Percentiles rank a stretch among this genome's conserved stretches.
Evolutionary conservation across 75 land plant genomes (phyloP).

Genomic region (Selaginella tamariscina): DNA sequence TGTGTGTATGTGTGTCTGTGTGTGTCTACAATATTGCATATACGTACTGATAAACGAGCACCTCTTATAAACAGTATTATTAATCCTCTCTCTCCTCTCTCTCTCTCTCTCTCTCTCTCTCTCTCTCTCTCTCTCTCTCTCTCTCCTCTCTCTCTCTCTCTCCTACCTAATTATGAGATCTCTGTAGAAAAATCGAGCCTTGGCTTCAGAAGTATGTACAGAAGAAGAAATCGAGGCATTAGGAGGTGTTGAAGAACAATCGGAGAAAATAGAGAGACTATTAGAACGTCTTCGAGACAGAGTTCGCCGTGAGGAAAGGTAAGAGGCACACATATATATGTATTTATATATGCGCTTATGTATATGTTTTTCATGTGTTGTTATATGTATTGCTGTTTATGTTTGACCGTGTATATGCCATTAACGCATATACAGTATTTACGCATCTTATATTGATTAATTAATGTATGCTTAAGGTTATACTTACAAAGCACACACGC

Average conservation of each 20-base stretch:
- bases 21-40: background rate
- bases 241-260: constrained; percentile 33
- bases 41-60: too few species aligned
- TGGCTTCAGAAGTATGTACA: constrained; percentile 70
- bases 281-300: constrained; percentile 37
- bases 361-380: background rate
- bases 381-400: background rate
- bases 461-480: too few species aligned
- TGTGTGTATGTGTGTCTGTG: background rate
- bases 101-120: too few species aligned
- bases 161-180: background rate
- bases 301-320: constrained; percentile 41
- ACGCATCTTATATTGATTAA: too few species aligned
- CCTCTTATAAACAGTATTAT: too few species aligned
- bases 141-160: too few species aligned
- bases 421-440: too few species aligned
- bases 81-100: too few species aligned
- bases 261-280: constrained; percentile 45
- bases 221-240: constrained; percentile 64
- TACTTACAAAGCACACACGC: too few species aligned
- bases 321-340: too few species aligned
- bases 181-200: constrained; percentile 16
- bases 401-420: background rate
- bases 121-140: too few species aligned
- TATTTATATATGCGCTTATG: too few species aligned